Evolutionary conservation across 2,329 filamentous ascomycete genomes (phyloP), one percentile per base, ranked within the genome.

Genomic region (Colletotrichum euphorbiae): DNA sequence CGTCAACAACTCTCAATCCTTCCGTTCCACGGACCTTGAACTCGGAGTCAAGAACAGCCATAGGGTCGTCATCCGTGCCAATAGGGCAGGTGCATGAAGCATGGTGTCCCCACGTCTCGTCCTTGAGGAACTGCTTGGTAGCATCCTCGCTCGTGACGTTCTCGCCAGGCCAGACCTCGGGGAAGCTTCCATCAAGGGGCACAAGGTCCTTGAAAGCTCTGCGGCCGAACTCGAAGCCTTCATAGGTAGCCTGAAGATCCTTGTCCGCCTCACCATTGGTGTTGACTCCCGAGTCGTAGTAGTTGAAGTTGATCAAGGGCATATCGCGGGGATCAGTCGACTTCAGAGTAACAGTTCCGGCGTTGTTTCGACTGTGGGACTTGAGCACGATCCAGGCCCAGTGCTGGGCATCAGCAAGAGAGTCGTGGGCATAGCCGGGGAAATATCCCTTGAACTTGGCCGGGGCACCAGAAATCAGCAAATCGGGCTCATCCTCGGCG

Each of bases 301-400:
- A 87, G 72, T 86, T 85, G 79, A 89, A 89, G 75, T 84, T 82
- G 74, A 90, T 90, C 33, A 84, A 76, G 0, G 90, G 90, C n/a
- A 85, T 83, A 61, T 91, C 90, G 2, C 84, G 83, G 0, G 90
- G 89, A 73, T 91, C 84, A 0, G 84, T 80, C 0, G 87, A 90
- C 28, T 80, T 81, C 3, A 93, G 81, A 2, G 79, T 85, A n/a
- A 93, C 89, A 0, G 83, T 88, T 15, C 91, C 90, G 11, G 83
- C 83, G 55, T 84, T 82, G 46, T 92, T 92, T 4, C 80, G 77
- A 31, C 78, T 80, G 59, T 82, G 82, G 0, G 85, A 83, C 75
- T 90, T 89, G 52, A 90, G 80, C 6, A 83, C 80, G 8, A 78
- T 74, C 76, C 76, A 79, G 0, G 77, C 75, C 77, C 76, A 79